Evolutionary conservation across 1,284 basidiomycete species (phyloP).

Genomic region (Cryptococcus sp.): DNA sequence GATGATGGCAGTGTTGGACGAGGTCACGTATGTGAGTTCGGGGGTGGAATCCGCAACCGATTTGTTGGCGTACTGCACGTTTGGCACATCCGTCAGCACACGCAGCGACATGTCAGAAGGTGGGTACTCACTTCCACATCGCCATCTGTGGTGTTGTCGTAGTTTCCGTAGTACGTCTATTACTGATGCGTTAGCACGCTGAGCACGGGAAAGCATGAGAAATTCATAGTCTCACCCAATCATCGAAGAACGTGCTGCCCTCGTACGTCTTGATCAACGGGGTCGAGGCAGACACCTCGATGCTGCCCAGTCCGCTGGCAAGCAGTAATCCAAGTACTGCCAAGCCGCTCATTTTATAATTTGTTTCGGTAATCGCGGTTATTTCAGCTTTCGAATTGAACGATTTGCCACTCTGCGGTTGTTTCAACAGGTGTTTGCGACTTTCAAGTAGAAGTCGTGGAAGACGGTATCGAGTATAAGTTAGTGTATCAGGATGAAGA

Average conservation of each 20-base stretch:
- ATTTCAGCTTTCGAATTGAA: neutral
- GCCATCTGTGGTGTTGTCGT: constrained; percentile 24
- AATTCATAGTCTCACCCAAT: constrained; percentile 20
- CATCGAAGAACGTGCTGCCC: constrained; percentile 24
- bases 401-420: too few relatives aligned
- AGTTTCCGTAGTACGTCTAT: constrained; percentile 16
- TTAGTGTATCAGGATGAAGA: too few relatives aligned
- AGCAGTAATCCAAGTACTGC: constrained; percentile 9
- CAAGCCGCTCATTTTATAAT: neutral
- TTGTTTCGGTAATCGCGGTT: neutral
- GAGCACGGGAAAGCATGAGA: neutral
- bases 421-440: too few relatives aligned
- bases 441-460: too few relatives aligned
- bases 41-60: constrained; percentile 56
- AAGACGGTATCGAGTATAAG: too few relatives aligned
- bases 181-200: neutral
- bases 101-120: neutral
- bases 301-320: neutral
- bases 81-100: neutral
- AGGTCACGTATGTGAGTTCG: constrained; percentile 65
- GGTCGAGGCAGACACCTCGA: constrained; percentile 2
- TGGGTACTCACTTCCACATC: constrained; percentile 20
- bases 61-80: constrained; percentile 57
- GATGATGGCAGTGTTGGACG: constrained; percentile 67
- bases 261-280: constrained; percentile 18